These are phyloP conservation scores for Mycena maculata DNA, from an alignment of 768 basidiomycete genomes.

Conservation along the genomic window DNA sequence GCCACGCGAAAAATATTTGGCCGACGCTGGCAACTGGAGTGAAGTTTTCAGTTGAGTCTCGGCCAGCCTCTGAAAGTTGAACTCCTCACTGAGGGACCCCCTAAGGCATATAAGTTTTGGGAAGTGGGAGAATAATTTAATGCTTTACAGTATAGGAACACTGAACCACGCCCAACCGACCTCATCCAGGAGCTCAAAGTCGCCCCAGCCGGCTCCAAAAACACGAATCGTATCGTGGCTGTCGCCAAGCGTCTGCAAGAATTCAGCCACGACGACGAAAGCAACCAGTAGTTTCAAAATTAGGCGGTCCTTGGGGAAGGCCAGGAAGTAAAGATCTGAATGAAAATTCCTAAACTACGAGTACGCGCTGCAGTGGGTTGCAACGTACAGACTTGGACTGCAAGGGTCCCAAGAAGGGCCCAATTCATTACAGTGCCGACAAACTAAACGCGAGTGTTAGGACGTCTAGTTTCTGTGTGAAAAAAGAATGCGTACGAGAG, in stretches of 20 bases:
- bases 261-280: slow-evolving; percentile 34
- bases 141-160: too few species aligned
- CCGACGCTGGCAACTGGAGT: slow-evolving; percentile 34
- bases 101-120: too few species aligned
- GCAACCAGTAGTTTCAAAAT: slow-evolving; percentile 31
- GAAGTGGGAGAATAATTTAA: not conserved
- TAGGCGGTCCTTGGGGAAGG: slow-evolving; percentile 42
- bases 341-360: not conserved
- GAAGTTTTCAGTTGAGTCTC: not conserved
- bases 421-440: slow-evolving; percentile 25
- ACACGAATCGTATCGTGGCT: slow-evolving; percentile 32
- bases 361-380: not conserved
- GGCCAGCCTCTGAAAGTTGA: too few species aligned
- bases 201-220: slow-evolving; percentile 35
- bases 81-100: too few species aligned
- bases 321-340: slow-evolving; percentile 46
- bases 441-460: not conserved
- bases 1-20: slow-evolving; percentile 41
- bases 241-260: slow-evolving; percentile 36
- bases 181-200: slow-evolving; percentile 25
- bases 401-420: slow-evolving; percentile 13
- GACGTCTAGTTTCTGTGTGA: not conserved
- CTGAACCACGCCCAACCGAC: slow-evolving; percentile 35
- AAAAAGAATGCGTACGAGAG: not conserved
- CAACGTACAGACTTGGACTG: slow-evolving; percentile 22